Conservation (phyloP, 1,139 yeast genomes). For the Saccharomyces hybrid region DNA sequence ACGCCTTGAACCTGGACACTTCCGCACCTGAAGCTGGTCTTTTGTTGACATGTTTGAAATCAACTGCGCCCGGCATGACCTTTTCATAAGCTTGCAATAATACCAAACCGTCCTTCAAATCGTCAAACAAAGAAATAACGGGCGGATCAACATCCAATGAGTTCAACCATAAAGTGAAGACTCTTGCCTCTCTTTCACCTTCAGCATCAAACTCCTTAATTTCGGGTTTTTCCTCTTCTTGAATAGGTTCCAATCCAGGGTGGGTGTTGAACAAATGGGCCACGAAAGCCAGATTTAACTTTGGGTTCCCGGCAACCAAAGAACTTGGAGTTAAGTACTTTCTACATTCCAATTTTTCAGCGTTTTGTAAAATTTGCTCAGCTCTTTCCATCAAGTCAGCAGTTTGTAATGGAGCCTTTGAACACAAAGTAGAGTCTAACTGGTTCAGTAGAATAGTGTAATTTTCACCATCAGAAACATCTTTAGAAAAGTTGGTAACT, state of each 20-base stretch:
- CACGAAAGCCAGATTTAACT: constrained; percentile 91
- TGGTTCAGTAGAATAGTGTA: constrained; percentile 85
- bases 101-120: constrained; percentile 85
- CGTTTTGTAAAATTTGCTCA: constrained; percentile 73
- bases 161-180: constrained; percentile 93
- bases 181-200: constrained; percentile 99
- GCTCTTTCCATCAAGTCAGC: constrained; percentile 72
- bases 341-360: constrained; percentile 87
- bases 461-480: constrained; percentile 91
- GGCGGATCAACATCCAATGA: constrained; percentile 95
- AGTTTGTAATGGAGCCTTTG: constrained; percentile 72
- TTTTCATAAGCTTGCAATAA: constrained; percentile 90
- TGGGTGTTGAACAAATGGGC: constrained; percentile 94
- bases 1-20: constrained; percentile 82
- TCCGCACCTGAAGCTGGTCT: constrained; percentile 66
- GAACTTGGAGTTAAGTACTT: constrained; percentile 92
- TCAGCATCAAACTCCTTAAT: constrained; percentile 96
- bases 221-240: constrained; percentile 81
- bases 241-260: constrained; percentile 94
- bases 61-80: constrained; percentile 89
- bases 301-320: constrained; percentile 92
- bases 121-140: constrained; percentile 85
- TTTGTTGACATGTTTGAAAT: constrained; percentile 73
- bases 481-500: constrained; percentile 78
- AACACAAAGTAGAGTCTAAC: constrained; percentile 77